Evolutionary conservation across 1,139 yeast genomes (phyloP).

Genomic region (Candida sp.): DNA sequence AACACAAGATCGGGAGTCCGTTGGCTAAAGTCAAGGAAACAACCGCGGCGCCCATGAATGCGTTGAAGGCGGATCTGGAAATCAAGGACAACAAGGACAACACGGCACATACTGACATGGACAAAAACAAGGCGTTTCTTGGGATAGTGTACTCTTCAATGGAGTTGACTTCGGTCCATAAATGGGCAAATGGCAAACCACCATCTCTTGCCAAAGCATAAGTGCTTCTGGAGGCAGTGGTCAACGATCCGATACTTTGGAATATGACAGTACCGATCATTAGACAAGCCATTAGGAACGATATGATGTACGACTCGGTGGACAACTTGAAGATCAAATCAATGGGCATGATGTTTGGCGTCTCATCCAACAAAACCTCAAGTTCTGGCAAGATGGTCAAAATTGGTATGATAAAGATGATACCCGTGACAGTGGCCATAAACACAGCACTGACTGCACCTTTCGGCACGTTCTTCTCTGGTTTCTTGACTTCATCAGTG

Average conservation of each 20-base stretch:
- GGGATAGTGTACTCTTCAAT: slow-evolving; percentile 66
- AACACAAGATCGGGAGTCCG: slow-evolving; percentile 72
- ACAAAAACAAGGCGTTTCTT: slow-evolving; percentile 68
- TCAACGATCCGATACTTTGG: slow-evolving; percentile 80
- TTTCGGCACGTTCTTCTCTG: slow-evolving; percentile 78
- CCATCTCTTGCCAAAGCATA: slow-evolving; percentile 91
- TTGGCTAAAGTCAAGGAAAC: slow-evolving; percentile 78
- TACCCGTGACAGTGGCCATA: slow-evolving; percentile 68
- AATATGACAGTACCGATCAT: slow-evolving; percentile 74
- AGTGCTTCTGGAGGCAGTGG: slow-evolving; percentile 87
- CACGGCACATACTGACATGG: slow-evolving; percentile 66
- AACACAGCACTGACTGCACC: slow-evolving; percentile 73
- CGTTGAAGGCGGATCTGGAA: slow-evolving; percentile 79
- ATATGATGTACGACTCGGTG: slow-evolving; percentile 68
- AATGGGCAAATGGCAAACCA: slow-evolving; percentile 72
- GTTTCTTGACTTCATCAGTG: slow-evolving; percentile 80
- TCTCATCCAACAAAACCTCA: slow-evolving; percentile 54
- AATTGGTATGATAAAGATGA: slow-evolving; percentile 73
- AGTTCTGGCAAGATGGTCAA: slow-evolving; percentile 74
- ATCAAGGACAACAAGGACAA: slow-evolving; percentile 69
- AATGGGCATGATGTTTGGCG: slow-evolving; percentile 68
- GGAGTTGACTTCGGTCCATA: slow-evolving; percentile 70
- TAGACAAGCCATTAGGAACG: slow-evolving; percentile 67
- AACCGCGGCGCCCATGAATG: slow-evolving; percentile 89
- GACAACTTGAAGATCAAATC: slow-evolving; percentile 71